Conservation (phyloP, 192 early-diverging fungal species). For the Hyaloraphidium curvatum region DNA sequence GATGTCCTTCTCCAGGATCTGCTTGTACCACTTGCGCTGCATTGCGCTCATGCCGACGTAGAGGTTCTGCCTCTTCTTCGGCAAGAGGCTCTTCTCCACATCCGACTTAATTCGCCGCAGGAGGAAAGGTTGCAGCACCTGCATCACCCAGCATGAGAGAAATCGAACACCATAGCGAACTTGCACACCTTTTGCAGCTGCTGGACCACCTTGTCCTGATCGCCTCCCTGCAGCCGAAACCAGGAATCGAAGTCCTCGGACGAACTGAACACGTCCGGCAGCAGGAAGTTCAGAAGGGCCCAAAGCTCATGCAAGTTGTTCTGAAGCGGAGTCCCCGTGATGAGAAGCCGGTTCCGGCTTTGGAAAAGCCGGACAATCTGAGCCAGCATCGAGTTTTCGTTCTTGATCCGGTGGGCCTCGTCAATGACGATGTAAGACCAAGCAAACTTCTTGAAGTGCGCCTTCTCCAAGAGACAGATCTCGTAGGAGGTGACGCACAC, state of each 20-base stretch:
- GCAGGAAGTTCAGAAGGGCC: conserved; percentile 90
- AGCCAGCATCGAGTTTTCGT: conserved; percentile 87
- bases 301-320: conserved; percentile 98
- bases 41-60: conserved; percentile 84
- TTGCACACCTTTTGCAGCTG: conserved; percentile 47
- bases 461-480: conserved; percentile 83
- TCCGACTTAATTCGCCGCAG: conserved; percentile 47
- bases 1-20: conserved; percentile 90
- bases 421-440: conserved; percentile 68
- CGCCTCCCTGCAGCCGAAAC: conserved; percentile 61
- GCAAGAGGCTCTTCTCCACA: conserved; percentile 86
- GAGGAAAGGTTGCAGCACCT: conserved; percentile 44
- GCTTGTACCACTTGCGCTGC: conserved; percentile 92
- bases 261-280: conserved; percentile 91
- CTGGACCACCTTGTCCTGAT: conserved; percentile 50
- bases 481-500: conserved; percentile 94
- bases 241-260: conserved; percentile 88
- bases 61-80: conserved; percentile 83
- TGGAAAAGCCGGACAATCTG: conserved; percentile 83
- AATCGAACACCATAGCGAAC: background rate
- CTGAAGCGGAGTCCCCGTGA: conserved; percentile 7
- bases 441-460: conserved; percentile 50
- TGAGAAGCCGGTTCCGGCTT: conserved; percentile 56
- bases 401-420: conserved; percentile 67
- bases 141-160: conserved; percentile 11